A percentile compares a stretch with the other conserved stretches of the same genome.
Evolutionary conservation across 495 filamentous ascomycete species (phyloP).

Genomic region (Lasiosphaeria ovina): DNA sequence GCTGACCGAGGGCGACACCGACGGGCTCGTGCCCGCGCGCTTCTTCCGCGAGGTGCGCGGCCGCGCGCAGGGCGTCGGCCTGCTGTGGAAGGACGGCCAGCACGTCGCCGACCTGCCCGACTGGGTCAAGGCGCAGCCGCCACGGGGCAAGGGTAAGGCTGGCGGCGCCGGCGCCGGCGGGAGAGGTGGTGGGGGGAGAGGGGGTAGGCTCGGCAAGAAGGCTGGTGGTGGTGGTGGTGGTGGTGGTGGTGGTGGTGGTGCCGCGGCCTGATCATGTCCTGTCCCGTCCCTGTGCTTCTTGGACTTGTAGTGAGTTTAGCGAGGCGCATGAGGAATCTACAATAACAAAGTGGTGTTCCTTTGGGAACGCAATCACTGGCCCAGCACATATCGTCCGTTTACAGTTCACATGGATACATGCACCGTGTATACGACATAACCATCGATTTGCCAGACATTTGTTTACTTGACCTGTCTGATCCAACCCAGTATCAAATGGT

Average conservation of each 20-base stretch:
- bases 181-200: slow-evolving; percentile 17
- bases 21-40: slow-evolving; percentile 42
- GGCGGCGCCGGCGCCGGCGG: slow-evolving; percentile 25
- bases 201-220: background rate
- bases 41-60: slow-evolving; percentile 59
- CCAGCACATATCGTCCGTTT: too few relatives aligned
- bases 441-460: too few relatives aligned
- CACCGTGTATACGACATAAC: too few relatives aligned
- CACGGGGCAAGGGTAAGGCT: slow-evolving; percentile 45
- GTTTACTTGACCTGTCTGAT: too few relatives aligned
- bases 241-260: background rate
- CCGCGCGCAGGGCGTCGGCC: slow-evolving; percentile 54
- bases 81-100: slow-evolving; percentile 64
- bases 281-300: too few relatives aligned
- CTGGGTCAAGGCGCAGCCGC: slow-evolving; percentile 39
- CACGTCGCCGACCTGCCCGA: slow-evolving; percentile 56
- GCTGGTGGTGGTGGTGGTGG: background rate
- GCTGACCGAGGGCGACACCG: slow-evolving; percentile 49
- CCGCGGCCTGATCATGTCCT: background rate
- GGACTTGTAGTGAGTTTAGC: too few relatives aligned
- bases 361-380: too few relatives aligned
- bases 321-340: too few relatives aligned
- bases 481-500: too few relatives aligned
- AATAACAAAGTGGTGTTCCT: too few relatives aligned
- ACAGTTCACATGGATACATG: too few relatives aligned